Evolutionary conservation across 2,329 filamentous ascomycete species (phyloP), one percentile per base, ranked within the genome.

Genomic region (Dactylellina parvicollis): DNA sequence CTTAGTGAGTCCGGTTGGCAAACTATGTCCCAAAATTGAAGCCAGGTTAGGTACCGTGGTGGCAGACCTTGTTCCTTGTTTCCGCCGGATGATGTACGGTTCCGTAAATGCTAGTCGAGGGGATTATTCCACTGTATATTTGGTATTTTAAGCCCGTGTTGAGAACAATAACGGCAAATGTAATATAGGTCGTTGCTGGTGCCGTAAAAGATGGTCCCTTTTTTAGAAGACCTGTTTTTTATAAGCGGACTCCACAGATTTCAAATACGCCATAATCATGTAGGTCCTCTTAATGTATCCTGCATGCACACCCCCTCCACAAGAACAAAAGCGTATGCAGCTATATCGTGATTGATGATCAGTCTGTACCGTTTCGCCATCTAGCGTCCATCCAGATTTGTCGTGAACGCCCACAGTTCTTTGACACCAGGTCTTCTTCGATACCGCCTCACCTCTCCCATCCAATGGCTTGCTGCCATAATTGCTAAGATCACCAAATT

Each of bases 401-500:
- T 61, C 18, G 64, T 44, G 24, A 69, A 61, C 26, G 47, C 64
- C 64, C 55, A 60, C 16, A 55, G 42, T 24, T 69, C 55, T 40
- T 69, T 69, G 1, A 69, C 64, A 14, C 64, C 64, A 34, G 54
- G 52, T 20, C 49, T 18, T 47, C 64, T 52, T 49, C 55, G 54
- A 20, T 61, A 61, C 28, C 42, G 54, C 34, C 55, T 50, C 46
- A 69, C 32, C 26, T 69, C 64, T 2, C 64, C 64, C 14, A 60
- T 16, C 55, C 64, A 69, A 36, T 69, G 64, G 32, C 64, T 69
- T 46, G 47, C 55, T 30, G 34, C 64, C 64, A 69, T 69, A 34
- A 69, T 16, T 7, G 61, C 30, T 38, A 69, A 46, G 7, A 77
- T 75, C 10, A 76, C 54, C 32, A 77, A 55, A 44, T 77, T 77